These are phyloP conservation scores for Heliamphora exappendiculata DNA, from an alignment of 148 eudicot genomes.

Conservation along the genomic window DNA sequence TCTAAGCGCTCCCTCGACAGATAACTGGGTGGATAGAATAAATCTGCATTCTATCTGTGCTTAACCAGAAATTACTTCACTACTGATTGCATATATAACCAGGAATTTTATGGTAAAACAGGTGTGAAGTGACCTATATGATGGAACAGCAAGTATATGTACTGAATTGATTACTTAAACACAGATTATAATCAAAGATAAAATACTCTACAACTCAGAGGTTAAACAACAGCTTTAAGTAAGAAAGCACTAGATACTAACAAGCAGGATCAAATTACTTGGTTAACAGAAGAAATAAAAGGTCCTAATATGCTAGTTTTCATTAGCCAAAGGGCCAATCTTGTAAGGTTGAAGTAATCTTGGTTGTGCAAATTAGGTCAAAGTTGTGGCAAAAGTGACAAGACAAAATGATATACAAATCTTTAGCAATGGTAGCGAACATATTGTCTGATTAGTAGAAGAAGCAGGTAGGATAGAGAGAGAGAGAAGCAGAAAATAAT, in stretches of 20 bases:
- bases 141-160: neutral
- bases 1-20: slow-evolving; percentile 84
- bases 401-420: neutral
- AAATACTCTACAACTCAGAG: neutral
- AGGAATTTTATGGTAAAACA: neutral
- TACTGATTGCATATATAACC: neutral
- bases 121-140: neutral
- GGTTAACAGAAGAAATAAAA: neutral
- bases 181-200: neutral
- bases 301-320: neutral
- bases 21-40: slow-evolving; percentile 46
- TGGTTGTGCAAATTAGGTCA: neutral
- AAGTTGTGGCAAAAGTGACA: neutral
- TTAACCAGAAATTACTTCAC: slow-evolving; percentile 19
- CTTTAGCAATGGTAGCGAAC: neutral
- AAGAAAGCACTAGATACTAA: neutral
- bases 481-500: neutral
- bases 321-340: neutral
- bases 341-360: neutral
- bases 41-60: slow-evolving; percentile 76
- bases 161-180: neutral
- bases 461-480: neutral
- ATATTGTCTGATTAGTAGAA: neutral
- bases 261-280: neutral
- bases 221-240: neutral